These are phyloP conservation scores for Boletus sp. DNA, from an alignment of 768 basidiomycete genomes.

Conservation along the genomic window DNA sequence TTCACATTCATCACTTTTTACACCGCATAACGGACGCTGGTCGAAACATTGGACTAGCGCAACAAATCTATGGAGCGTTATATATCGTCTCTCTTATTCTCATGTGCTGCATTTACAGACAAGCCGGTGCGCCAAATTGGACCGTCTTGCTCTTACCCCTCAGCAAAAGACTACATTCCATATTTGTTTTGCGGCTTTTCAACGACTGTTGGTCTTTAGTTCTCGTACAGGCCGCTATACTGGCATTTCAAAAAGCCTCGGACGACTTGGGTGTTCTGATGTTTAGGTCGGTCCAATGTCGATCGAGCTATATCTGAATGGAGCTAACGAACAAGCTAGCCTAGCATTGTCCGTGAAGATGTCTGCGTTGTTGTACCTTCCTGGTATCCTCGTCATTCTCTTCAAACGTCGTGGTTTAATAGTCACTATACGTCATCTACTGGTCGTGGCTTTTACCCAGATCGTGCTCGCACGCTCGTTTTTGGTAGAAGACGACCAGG, in stretches of 20 bases:
- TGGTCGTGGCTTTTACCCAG: constrained; percentile 44
- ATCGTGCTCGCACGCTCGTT: constrained; percentile 68
- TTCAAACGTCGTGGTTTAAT: constrained; percentile 70
- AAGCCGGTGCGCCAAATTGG: constrained; percentile 70
- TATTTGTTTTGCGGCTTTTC: constrained; percentile 88
- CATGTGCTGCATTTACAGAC: constrained; percentile 66
- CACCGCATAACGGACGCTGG: constrained; percentile 63
- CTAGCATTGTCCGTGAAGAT: constrained; percentile 89
- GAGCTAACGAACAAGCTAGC: constrained; percentile 8
- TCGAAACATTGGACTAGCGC: constrained; percentile 57
- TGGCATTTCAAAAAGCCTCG: constrained; percentile 57
- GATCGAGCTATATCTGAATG: neutral
- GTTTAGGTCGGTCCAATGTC: constrained; percentile 59
- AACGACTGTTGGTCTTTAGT: constrained; percentile 90
- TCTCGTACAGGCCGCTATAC: constrained; percentile 61
- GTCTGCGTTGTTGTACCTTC: constrained; percentile 88
- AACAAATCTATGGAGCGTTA: constrained; percentile 74
- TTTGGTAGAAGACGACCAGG: constrained; percentile 52
- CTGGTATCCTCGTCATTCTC: constrained; percentile 79
- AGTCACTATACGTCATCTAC: constrained; percentile 48
- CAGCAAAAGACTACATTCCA: constrained; percentile 93
- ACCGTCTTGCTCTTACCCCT: constrained; percentile 68
- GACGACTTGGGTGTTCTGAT: constrained; percentile 65
- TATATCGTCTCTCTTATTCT: constrained; percentile 68
- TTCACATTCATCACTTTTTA: constrained; percentile 76